Conservation (phyloP, 2,329 filamentous ascomycete species). For the Myriosclerotinia duriaeana region DNA sequence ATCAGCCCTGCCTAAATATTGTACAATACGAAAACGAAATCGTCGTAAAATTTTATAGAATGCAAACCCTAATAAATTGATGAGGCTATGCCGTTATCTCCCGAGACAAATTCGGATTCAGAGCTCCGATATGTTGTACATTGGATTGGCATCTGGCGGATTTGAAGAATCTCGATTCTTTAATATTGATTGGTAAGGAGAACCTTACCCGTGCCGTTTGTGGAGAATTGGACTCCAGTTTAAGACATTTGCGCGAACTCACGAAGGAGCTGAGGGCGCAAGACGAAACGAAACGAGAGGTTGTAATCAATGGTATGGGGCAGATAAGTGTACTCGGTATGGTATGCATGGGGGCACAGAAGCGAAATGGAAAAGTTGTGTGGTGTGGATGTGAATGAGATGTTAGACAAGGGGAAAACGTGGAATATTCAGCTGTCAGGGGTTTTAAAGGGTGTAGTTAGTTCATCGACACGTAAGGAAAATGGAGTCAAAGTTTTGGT, state of each 20-base stretch:
- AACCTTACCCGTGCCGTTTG: slow-evolving; percentile 19
- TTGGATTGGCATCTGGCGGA: not conserved
- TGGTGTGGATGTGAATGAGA: slow-evolving; percentile 3
- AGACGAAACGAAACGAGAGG: slow-evolving; percentile 2
- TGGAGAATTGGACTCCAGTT: slow-evolving; percentile 10
- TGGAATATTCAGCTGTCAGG: slow-evolving; percentile 22
- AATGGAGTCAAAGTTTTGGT: slow-evolving; percentile 2
- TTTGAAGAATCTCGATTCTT: no score
- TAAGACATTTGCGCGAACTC: not conserved
- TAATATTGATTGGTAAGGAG: not conserved
- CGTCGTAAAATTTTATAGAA: not conserved
- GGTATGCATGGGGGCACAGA: not conserved
- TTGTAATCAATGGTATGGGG: not conserved
- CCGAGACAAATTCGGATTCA: slow-evolving; percentile 3
- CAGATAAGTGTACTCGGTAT: not conserved
- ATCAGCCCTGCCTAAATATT: not conserved
- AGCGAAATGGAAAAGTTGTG: not conserved
- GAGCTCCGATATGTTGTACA: not conserved
- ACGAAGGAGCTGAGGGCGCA: slow-evolving; percentile 10
- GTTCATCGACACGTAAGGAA: not conserved
- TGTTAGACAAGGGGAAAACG: not conserved
- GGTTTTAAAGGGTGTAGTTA: not conserved
- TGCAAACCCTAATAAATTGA: not conserved
- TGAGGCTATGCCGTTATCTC: not conserved
- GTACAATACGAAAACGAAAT: not conserved